Percentiles rank a stretch among this genome's conserved stretches.
These are phyloP conservation scores for Ceratocystiopsis minuta DNA, from an alignment of 2,329 filamentous ascomycete genomes.

Conservation along the genomic window DNA sequence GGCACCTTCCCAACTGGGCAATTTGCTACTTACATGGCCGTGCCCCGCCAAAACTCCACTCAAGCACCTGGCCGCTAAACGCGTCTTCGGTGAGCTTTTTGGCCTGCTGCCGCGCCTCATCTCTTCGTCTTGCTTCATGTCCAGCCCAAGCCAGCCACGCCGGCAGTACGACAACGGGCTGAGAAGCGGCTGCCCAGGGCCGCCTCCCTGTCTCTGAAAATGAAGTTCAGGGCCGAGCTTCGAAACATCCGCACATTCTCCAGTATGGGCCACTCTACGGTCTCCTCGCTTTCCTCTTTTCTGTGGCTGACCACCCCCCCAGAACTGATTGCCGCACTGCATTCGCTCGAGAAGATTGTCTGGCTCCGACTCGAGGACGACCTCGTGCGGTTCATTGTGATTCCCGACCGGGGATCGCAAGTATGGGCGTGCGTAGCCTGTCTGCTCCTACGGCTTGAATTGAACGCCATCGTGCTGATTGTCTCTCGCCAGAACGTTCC, in stretches of 20 bases:
- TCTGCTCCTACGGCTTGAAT: too few species aligned
- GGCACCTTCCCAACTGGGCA: slow-evolving; percentile 5
- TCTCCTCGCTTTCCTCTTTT: too few species aligned
- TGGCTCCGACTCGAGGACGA: slow-evolving; percentile 84
- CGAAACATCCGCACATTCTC: slow-evolving; percentile 49
- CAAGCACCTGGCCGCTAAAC: neutral
- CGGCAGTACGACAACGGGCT: neutral
- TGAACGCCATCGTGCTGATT: too few species aligned
- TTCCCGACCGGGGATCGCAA: slow-evolving; percentile 85
- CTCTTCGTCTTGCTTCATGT: too few species aligned
- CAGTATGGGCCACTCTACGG: slow-evolving; percentile 20
- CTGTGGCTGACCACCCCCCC: slow-evolving; percentile 1
- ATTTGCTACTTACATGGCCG: slow-evolving; percentile 2
- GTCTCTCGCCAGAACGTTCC: neutral
- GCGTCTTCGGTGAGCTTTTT: neutral
- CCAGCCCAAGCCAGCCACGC: too few species aligned
- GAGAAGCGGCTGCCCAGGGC: too few species aligned
- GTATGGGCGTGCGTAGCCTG: slow-evolving; percentile 52
- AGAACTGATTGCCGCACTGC: slow-evolving; percentile 48
- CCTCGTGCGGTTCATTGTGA: slow-evolving; percentile 81
- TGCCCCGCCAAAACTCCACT: too few species aligned
- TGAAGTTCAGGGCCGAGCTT: slow-evolving; percentile 32
- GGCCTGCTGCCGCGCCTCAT: too few species aligned
- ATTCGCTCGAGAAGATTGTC: slow-evolving; percentile 60
- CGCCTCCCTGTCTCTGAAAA: neutral